phyloP scores from a whole-genome alignment of 257 asterid species.

The Solanum piurae region DNA sequence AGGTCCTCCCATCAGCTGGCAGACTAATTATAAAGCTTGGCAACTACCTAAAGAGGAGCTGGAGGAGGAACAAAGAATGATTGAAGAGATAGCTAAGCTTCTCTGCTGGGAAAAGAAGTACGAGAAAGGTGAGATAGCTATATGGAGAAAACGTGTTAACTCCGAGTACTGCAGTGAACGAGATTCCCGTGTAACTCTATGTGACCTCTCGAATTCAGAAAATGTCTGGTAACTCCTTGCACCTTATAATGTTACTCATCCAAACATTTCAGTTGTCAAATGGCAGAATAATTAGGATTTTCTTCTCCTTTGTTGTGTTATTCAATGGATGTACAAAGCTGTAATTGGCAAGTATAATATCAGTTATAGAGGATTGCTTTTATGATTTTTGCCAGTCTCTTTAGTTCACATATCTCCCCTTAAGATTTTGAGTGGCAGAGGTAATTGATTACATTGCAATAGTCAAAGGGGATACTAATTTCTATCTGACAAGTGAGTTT shows the following conservation, averaged over 20 bases:
- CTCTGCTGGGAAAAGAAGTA: conserved; percentile 36
- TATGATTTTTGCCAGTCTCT: not conserved
- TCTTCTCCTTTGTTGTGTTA: not conserved
- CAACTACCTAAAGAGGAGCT: conserved; percentile 20
- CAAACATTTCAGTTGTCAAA: not conserved
- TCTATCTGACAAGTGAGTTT: not conserved
- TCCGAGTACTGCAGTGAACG: conserved; percentile 12
- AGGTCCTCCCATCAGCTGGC: conserved; percentile 39
- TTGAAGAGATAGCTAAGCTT: conserved; percentile 24
- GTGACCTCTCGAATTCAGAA: conserved; percentile 11
- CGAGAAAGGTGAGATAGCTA: conserved; percentile 29
- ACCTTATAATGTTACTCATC: not conserved
- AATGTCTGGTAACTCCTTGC: conserved; percentile 19
- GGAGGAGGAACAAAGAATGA: conserved; percentile 23
- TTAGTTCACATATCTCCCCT: not conserved
- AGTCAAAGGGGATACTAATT: not conserved
- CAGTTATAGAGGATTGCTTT: not conserved
- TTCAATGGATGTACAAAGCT: not conserved
- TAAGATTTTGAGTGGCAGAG: not conserved
- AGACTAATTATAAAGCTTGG: conserved; percentile 21
- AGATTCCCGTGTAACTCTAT: conserved; percentile 18
- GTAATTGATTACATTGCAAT: not conserved
- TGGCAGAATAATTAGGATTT: not conserved
- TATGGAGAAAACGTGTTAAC: conserved; percentile 31
- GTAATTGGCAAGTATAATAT: not conserved